Percentiles rank a stretch among this genome's conserved stretches.
Conservation (phyloP, 2,329 filamentous ascomycete genomes). For the Aspergillus sp. region DNA sequence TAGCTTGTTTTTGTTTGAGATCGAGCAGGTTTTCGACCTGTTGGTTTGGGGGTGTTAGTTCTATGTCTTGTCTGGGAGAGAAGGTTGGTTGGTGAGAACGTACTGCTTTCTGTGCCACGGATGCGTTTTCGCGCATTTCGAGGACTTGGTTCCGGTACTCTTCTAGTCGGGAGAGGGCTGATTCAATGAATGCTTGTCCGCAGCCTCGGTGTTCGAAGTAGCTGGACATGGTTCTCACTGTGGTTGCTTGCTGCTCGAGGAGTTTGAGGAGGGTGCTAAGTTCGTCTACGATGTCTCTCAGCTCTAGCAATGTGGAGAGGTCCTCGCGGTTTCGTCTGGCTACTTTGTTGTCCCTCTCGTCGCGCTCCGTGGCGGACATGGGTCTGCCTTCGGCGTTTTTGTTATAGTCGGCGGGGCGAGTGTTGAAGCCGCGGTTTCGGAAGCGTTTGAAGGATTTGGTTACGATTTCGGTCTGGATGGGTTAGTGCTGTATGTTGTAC, state of each 20-base stretch:
- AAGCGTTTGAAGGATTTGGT: constrained; percentile 64
- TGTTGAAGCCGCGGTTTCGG: constrained; percentile 58
- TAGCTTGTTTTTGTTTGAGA: constrained; percentile 67
- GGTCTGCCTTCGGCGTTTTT: constrained; percentile 30
- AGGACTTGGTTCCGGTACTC: constrained; percentile 58
- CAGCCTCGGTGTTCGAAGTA: constrained; percentile 38
- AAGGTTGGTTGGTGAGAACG: constrained; percentile 16
- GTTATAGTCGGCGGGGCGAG: constrained; percentile 38
- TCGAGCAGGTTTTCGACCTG: constrained; percentile 66
- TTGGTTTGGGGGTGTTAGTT: neutral
- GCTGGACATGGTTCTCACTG: constrained; percentile 46
- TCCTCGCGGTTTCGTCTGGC: constrained; percentile 64
- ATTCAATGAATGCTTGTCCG: constrained; percentile 55
- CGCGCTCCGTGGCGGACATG: constrained; percentile 35
- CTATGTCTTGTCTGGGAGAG: neutral
- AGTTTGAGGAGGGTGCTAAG: constrained; percentile 59
- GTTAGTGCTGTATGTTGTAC: neutral
- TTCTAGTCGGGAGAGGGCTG: constrained; percentile 55
- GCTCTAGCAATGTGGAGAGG: constrained; percentile 62
- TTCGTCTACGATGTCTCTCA: constrained; percentile 67
- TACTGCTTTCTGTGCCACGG: constrained; percentile 59
- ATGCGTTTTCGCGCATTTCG: constrained; percentile 62
- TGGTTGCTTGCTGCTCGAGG: constrained; percentile 58
- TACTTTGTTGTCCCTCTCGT: constrained; percentile 50
- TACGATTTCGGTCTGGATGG: constrained; percentile 59